Conservation (phyloP, 2,329 filamentous ascomycete species). For the Beauveria bassiana region DNA sequence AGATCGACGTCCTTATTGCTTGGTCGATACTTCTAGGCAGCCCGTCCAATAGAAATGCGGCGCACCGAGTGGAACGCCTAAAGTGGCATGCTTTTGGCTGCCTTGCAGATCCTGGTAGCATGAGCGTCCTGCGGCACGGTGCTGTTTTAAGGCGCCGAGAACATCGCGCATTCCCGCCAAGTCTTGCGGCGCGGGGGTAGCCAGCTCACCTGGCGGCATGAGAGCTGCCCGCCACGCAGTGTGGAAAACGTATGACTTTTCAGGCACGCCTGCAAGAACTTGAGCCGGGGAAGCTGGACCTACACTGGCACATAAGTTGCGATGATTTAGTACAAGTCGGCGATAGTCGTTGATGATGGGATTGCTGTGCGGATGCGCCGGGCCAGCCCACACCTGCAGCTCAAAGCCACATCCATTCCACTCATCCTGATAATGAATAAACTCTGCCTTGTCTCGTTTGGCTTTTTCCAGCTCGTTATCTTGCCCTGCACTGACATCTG, state of each 20-base stretch:
- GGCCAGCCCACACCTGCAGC: conserved; percentile 40
- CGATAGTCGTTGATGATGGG: conserved; percentile 41
- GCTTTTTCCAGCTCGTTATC: conserved; percentile 1
- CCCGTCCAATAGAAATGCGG: conserved; percentile 34
- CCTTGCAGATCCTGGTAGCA: conserved; percentile 18
- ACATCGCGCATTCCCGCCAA: conserved; percentile 37
- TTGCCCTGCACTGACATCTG: conserved; percentile 4
- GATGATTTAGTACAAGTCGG: conserved; percentile 29
- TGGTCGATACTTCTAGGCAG: conserved; percentile 26
- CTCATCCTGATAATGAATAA: conserved; percentile 17
- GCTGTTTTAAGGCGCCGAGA: conserved; percentile 32
- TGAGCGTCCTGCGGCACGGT: conserved; percentile 27
- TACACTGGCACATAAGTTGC: conserved; percentile 27
- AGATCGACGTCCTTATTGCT: background rate
- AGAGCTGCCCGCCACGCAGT: conserved; percentile 46
- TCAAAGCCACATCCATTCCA: conserved; percentile 21
- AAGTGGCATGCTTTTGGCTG: conserved; percentile 8
- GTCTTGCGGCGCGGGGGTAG: conserved; percentile 21
- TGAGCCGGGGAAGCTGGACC: conserved; percentile 43
- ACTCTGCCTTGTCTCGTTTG: conserved; percentile 15
- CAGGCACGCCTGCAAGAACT: conserved; percentile 41
- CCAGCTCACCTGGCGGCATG: conserved; percentile 23
- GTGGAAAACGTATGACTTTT: conserved; percentile 37
- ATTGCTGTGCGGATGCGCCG: conserved; percentile 23
- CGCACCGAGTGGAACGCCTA: conserved; percentile 14